Evolutionary conservation across 2,329 filamentous ascomycete species (phyloP).

Genomic region (Ramichloridium luteum): DNA sequence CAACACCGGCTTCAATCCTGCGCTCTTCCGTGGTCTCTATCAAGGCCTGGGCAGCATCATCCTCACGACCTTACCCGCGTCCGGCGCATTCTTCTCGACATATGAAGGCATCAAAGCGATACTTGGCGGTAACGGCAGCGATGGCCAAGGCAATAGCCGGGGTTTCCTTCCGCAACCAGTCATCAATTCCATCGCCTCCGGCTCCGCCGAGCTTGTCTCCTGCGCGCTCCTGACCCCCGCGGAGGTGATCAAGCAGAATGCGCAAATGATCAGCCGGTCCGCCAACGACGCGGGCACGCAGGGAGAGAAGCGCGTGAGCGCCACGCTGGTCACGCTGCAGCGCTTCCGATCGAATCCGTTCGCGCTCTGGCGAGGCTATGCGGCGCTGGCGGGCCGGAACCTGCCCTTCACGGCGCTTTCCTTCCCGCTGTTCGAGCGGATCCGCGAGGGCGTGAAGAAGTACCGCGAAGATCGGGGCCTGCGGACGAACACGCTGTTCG

Average conservation of each 20-base stretch:
- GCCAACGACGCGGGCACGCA: constrained; percentile 22
- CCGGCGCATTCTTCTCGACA: constrained; percentile 79
- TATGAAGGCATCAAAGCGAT: constrained; percentile 66
- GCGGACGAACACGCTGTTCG: constrained; percentile 38
- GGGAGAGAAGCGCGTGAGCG: constrained; percentile 33
- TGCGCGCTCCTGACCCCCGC: constrained; percentile 79
- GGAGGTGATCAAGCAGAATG: constrained; percentile 88
- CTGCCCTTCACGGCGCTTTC: constrained; percentile 79
- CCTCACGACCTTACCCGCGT: constrained; percentile 76
- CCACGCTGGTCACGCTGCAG: constrained; percentile 45
- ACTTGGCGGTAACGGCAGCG: constrained; percentile 41
- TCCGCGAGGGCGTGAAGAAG: constrained; percentile 44
- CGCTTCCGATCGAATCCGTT: constrained; percentile 45
- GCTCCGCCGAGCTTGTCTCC: constrained; percentile 67
- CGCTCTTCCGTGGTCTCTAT: constrained; percentile 63
- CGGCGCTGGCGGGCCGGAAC: constrained; percentile 68
- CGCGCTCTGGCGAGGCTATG: constrained; percentile 58
- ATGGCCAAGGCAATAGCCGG: constrained; percentile 26
- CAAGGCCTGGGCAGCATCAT: constrained; percentile 80
- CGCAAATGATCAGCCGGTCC: constrained; percentile 57
- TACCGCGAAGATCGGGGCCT: constrained; percentile 30
- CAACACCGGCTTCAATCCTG: constrained; percentile 42
- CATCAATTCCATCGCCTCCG: constrained; percentile 62
- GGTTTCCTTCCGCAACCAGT: constrained; percentile 50
- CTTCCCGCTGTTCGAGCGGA: constrained; percentile 72